Evolutionary conservation across 345 rosid genomes (phyloP).

Genomic region (Moricandia arvensis): DNA sequence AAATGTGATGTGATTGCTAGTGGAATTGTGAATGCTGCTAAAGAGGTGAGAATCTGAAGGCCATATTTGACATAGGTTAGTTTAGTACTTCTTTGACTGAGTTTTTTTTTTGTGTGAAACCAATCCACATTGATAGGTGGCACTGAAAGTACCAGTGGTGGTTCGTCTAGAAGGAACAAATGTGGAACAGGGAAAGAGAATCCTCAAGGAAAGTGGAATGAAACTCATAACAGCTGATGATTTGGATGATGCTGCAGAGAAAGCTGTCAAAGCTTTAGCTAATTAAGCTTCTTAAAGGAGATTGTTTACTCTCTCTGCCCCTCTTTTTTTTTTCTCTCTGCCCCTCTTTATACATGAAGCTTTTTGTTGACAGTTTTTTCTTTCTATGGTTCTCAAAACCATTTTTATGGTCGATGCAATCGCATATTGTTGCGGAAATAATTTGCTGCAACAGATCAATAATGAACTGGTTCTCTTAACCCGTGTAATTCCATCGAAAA

Average conservation of each 20-base stretch:
- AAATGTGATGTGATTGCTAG: conserved; percentile 98
- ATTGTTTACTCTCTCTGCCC: background rate
- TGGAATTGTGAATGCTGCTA: conserved; percentile 98
- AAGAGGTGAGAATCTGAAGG: conserved; percentile 54
- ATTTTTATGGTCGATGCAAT: conserved; percentile 29
- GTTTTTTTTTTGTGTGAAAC: background rate
- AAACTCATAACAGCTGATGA: conserved; percentile 85
- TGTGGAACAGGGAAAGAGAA: conserved; percentile 88
- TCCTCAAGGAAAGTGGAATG: conserved; percentile 96
- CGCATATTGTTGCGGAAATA: conserved; percentile 17
- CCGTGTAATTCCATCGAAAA: background rate
- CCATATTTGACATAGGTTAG: background rate
- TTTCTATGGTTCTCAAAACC: background rate
- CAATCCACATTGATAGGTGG: conserved; percentile 49
- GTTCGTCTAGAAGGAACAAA: conserved; percentile 78
- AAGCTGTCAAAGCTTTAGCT: conserved; percentile 72
- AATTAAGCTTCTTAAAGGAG: conserved; percentile 18
- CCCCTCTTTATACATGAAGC: background rate
- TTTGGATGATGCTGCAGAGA: conserved; percentile 97
- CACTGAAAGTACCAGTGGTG: conserved; percentile 90
- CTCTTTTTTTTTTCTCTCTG: background rate
- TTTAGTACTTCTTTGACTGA: background rate
- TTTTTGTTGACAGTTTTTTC: background rate
- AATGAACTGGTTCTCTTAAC: conserved; percentile 23
- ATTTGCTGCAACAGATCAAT: conserved; percentile 22